A percentile compares a stretch with the other conserved stretches of the same genome.
Evolutionary conservation across 1,284 basidiomycete species (phyloP).

Genomic region (Pseudozyma thailandica): DNA sequence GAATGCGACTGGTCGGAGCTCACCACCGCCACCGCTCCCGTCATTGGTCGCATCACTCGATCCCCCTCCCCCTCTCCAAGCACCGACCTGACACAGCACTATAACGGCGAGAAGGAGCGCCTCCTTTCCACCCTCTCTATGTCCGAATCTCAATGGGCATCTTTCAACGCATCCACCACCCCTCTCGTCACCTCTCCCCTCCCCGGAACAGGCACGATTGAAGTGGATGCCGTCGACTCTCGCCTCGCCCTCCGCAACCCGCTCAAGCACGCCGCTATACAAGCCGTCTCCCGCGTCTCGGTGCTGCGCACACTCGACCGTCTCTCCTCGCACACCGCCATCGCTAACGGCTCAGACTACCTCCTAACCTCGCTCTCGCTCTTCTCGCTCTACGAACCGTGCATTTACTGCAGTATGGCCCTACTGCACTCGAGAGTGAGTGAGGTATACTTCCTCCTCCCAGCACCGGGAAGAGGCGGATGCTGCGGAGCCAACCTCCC

Average conservation of each 20-base stretch:
- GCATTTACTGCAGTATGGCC: constrained; percentile 65
- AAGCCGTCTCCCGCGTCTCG: constrained; percentile 19
- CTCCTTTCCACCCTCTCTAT: constrained; percentile 15
- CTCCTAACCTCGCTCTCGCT: constrained; percentile 59
- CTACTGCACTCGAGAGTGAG: constrained; percentile 63
- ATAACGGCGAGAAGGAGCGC: background rate
- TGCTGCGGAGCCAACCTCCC: constrained; percentile 55
- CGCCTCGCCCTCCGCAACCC: constrained; percentile 53
- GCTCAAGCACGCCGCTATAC: constrained; percentile 59
- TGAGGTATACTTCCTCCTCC: constrained; percentile 58
- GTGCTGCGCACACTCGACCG: constrained; percentile 21
- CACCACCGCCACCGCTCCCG: constrained; percentile 12
- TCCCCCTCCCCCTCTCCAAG: background rate
- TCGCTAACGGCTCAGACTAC: constrained; percentile 61
- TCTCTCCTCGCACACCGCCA: background rate
- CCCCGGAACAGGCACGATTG: constrained; percentile 22
- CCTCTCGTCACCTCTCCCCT: constrained; percentile 6
- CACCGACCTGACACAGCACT: background rate
- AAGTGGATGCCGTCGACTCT: constrained; percentile 55
- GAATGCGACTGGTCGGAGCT: constrained; percentile 24
- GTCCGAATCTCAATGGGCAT: constrained; percentile 18
- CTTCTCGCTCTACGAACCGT: constrained; percentile 65
- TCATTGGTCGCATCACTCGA: constrained; percentile 17
- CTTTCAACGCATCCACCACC: background rate
- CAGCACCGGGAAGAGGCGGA: constrained; percentile 54